Evolutionary conservation across 495 filamentous ascomycete species (phyloP), one percentile per base, ranked within the genome.

Genomic region (Daldinia grandis): DNA sequence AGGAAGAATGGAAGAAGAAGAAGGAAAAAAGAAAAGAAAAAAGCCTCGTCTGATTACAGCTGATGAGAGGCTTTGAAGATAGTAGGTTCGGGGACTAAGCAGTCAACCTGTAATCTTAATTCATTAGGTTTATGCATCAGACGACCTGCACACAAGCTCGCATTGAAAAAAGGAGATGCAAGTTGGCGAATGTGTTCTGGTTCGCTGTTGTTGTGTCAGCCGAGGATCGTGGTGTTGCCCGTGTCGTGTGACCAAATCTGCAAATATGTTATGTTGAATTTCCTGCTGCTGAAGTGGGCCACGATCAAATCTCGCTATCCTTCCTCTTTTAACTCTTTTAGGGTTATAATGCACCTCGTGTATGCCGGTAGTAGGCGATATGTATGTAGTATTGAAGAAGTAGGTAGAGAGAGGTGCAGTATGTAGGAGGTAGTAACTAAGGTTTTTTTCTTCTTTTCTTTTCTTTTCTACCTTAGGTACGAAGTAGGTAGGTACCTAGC

Each of bases 161-260:
- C 42, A 47, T 47, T 6, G 14, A 19, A 47, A 21, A 47, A 10
- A 12, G 19, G 9, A 55, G 35, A 62, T 49, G 47, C 54, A 61
- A 51, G 44, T 47, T 25, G 55, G 55, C 33, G 19, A 37, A 57
- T 21, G 38, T 1, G 30, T 28, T 54, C 44, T 72, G 69, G 64
- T 68, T 68, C 55, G 69, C 37, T 64, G 33, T 49, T 40, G 14
- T 31, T 30, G 50, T 47, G 65, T 73, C 70, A 68, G 70, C 61
- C 70, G 70, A 68, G 70, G 50, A 62, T 64, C 49, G 65, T 72
- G 38, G 70, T 62, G 60, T 35, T 38, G 61, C 31, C 57, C n/a
- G 49, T 68, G 70, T 73, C 70, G 70, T 73, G 70, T 73, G 70
- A 73, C 70, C 61, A 5, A 47, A 24, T 21, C 19, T 47, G 19